A percentile compares a stretch with the other conserved stretches of the same genome.
Evolutionary conservation across 495 filamentous ascomycete species (phyloP).

Genomic region (Neurospora cerealis): DNA sequence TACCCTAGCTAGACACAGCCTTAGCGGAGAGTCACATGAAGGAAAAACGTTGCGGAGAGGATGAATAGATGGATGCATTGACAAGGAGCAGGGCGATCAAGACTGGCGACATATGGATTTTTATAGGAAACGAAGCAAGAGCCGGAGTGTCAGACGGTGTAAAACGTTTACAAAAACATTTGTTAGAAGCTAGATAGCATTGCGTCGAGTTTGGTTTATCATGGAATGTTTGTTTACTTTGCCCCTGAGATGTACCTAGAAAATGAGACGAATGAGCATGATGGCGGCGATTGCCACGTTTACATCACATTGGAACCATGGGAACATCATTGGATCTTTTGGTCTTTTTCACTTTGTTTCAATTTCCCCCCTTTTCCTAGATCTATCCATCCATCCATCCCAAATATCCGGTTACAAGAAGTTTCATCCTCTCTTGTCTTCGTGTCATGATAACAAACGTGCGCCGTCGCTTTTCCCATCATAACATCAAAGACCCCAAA

Average conservation of each 20-base stretch:
- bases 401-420: background rate
- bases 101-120: too few species aligned
- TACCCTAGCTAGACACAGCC: background rate
- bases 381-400: background rate
- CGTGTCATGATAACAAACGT: background rate
- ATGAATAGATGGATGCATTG: background rate
- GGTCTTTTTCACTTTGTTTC: background rate
- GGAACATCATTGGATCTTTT: background rate
- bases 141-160: background rate
- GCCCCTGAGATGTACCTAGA: background rate
- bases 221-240: background rate
- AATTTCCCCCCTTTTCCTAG: background rate
- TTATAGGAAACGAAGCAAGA: too few species aligned
- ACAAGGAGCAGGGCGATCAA: background rate
- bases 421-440: background rate
- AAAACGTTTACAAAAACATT: background rate
- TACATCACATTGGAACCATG: background rate
- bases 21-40: background rate
- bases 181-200: background rate
- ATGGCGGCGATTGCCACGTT: too few species aligned
- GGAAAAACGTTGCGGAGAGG: background rate
- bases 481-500: background rate
- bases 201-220: background rate
- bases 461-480: background rate
- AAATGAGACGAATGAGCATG: background rate